Evolutionary conservation across 129 eudicot species (phyloP).

Genomic region (Smallanthus sonchifolius): DNA sequence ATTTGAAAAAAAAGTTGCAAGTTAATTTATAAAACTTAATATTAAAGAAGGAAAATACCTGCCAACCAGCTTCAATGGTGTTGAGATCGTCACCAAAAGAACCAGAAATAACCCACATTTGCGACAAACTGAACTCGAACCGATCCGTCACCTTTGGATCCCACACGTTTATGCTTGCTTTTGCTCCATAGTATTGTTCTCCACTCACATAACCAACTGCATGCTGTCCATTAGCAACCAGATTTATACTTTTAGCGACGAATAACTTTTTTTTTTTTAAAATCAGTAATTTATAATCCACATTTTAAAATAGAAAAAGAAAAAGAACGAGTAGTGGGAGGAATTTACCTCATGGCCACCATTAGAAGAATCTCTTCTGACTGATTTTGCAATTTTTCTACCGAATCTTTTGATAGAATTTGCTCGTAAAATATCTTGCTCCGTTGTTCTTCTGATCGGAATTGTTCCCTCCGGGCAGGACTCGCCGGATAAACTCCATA

Average conservation of each 20-base stretch:
- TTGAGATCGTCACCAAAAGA: slow-evolving; percentile 82
- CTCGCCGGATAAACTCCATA: slow-evolving; percentile 73
- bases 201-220: slow-evolving; percentile 88
- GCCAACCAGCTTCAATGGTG: slow-evolving; percentile 99
- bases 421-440: slow-evolving; percentile 67
- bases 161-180: slow-evolving; percentile 89
- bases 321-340: too few relatives aligned
- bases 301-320: too few relatives aligned
- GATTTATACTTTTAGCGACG: background rate
- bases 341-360: slow-evolving; percentile 77
- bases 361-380: slow-evolving; percentile 63
- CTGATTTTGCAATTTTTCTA: slow-evolving; percentile 41
- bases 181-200: slow-evolving; percentile 75
- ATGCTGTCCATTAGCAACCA: slow-evolving; percentile 42
- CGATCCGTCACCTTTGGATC: slow-evolving; percentile 57
- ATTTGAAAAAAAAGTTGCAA: too few relatives aligned
- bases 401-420: slow-evolving; percentile 65
- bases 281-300: background rate
- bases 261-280: background rate
- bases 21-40: too few relatives aligned
- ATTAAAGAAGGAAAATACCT: too few relatives aligned
- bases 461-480: slow-evolving; percentile 79
- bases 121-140: slow-evolving; percentile 78
- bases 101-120: slow-evolving; percentile 84
- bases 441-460: slow-evolving; percentile 84